A percentile compares a stretch with the other conserved stretches of the same genome.
phyloP scores from a whole-genome alignment of 345 rosid species.

The Corymbia maculata region DNA sequence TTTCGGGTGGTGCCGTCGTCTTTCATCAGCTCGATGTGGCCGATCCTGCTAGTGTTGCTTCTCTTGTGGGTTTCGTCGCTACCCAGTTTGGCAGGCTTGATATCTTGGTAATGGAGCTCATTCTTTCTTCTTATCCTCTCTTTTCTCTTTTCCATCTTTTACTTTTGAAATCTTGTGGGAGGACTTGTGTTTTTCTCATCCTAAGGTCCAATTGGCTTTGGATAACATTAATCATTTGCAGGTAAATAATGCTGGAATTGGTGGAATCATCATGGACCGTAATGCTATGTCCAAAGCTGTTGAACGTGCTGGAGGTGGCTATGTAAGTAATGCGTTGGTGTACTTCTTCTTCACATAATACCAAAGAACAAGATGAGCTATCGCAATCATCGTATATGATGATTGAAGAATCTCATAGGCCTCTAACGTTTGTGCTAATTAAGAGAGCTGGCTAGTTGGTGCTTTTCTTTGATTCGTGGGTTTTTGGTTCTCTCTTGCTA shows the following conservation, averaged over 20 bases:
- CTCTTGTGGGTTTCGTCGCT: conserved; percentile 1
- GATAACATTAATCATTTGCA: conserved; percentile 1
- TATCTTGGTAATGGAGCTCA: conserved; percentile 6
- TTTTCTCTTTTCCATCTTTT: background rate
- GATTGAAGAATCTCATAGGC: background rate
- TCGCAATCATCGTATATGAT: background rate
- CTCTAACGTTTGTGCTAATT: background rate
- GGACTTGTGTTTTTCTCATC: background rate
- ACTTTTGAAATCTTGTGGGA: background rate
- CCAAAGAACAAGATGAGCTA: background rate
- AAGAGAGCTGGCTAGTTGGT: background rate
- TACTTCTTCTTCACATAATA: background rate
- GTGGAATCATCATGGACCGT: background rate
- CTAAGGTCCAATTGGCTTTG: background rate
- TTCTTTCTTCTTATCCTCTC: background rate
- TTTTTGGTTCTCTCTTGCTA: background rate
- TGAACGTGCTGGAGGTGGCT: conserved; percentile 1
- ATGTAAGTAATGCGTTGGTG: background rate
- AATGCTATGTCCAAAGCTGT: background rate
- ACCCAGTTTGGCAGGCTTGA: conserved; percentile 11
- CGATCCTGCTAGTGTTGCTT: conserved; percentile 5
- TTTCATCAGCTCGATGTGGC: conserved; percentile 19
- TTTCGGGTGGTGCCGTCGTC: background rate
- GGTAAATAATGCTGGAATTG: conserved; percentile 39
- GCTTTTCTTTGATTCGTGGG: background rate